Base-by-base conservation (phyloP, 768 basidiomycete genomes). In the Paxillus rubicundulus region DNA sequence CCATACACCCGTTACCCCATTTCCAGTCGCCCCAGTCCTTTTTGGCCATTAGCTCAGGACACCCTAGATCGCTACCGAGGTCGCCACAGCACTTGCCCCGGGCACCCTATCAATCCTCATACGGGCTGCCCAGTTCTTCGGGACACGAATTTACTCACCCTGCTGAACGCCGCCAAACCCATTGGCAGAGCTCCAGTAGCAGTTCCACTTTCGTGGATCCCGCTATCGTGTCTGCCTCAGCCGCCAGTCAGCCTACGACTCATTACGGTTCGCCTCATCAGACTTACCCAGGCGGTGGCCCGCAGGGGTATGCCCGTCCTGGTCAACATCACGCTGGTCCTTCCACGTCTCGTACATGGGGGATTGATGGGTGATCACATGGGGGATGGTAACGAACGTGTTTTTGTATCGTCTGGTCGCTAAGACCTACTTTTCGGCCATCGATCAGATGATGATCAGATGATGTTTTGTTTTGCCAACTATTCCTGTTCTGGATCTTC, bases 251-350 rank as follows among this genome's bases (percentile, higher is more conserved):
- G 28, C 39, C 49, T 12, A 51, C 38, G 10, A 30, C 36, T 3
- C 47, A 54, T 48, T 47, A 43, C 6, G 53, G 28, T n/a, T 38
- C 50, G 27, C 46, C 49, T 46, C 44, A 61, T 33, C 63, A 56
- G 12, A 34, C 47, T 30, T 57, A 52, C 27, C 44, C 62, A 8
- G 52, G 49, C 8, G 51, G 48, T 3, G 48, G 56, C 43, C 40
- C 49, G 18, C 60, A 56, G 18, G 63, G 58, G 37, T 52, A 58
- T 45, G 32, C 49, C 38, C 54, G 49, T 46, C 53, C 62, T 28
- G 53, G 58, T 47, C 67, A 52, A 21, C 62, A 64, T 45, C 54
- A 57, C 39, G 58, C 51, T 45, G 64, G 34, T 55, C 55, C 60
- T 1, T 50, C 57, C 9, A 50, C 54, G 8, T 55, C 65, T n/a